Base-by-base conservation (phyloP, 169 alveolate species). In the Plasmodium blacklocki region DNA sequence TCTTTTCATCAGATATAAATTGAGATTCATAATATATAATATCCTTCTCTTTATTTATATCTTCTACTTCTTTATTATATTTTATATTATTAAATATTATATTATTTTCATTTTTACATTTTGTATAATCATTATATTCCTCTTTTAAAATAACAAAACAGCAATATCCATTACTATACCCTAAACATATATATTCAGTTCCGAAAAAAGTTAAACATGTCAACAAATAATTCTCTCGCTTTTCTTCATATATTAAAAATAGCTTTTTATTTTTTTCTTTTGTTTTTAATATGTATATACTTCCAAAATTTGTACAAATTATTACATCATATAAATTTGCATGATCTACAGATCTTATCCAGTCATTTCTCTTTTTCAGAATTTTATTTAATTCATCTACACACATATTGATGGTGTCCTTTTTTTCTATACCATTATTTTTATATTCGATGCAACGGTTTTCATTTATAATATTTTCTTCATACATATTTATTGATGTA, bases 161-260 rank as follows among this genome's bases (percentile, higher is more conserved):
- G 21, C 83, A 83, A n/a, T 18, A 70, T 3, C 91, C 91, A 54
- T 83, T 83, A 50, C 91, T 83, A 59, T 68, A 83, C 15, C 91
- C 91, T 14, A 83, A 56, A 54, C 86, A 83, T 7, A 83, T 83
- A 58, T 59, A 63, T 68, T 83, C 12, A 49, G 59, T 21, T 8
- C 91, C 91, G 11, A 43, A 73, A 63, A 39, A 83, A 12, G 71
- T 73, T 66, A 83, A 47, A 54, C 91, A 68, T 7, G 91, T 83
- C 52, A 71, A 45, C 39, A 83, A 70, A 63, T 59, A 58, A 62
- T 83, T 59, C 71, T 83, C 58, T 15, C 71, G 43, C 12, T 83
- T 43, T 49, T 68, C 85, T 49, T 83, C 85, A 70, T 83, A 71
- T 39, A 83, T 68, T 63, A 63, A 26, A 29, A 18, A 12, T 8